Evolutionary conservation across 768 basidiomycete genomes (phyloP).

Genomic region (Lentinula boryana): DNA sequence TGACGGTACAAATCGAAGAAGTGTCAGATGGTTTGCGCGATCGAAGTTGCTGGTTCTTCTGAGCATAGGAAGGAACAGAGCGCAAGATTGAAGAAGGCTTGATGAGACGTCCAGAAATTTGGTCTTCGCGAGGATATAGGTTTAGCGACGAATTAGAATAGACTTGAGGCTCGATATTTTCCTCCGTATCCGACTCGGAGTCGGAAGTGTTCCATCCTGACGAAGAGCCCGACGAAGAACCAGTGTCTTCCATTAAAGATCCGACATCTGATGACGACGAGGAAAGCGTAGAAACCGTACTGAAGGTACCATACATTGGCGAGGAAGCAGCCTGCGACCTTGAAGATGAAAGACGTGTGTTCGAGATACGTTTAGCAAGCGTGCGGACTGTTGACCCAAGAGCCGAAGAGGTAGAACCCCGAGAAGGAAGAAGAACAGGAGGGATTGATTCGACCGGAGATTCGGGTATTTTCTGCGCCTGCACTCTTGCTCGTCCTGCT

Average conservation of each 20-base stretch:
- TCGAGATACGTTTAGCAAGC: conserved; percentile 52
- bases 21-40: conserved; percentile 44
- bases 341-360: conserved; percentile 30
- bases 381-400: conserved; percentile 52
- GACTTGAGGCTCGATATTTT: conserved; percentile 27
- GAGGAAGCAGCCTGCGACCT: conserved; percentile 17
- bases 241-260: conserved; percentile 58
- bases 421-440: conserved; percentile 23
- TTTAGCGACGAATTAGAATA: conserved; percentile 17
- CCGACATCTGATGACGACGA: conserved; percentile 52
- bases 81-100: conserved; percentile 43
- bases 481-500: conserved; percentile 48
- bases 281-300: conserved; percentile 32
- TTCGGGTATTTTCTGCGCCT: conserved; percentile 35
- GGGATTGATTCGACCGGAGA: conserved; percentile 31
- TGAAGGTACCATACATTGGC: conserved; percentile 38
- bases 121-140: background rate
- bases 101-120: conserved; percentile 1
- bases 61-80: conserved; percentile 37
- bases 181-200: conserved; percentile 45
- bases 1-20: conserved; percentile 44
- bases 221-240: conserved; percentile 49
- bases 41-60: conserved; percentile 23
- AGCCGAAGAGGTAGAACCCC: conserved; percentile 22
- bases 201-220: conserved; percentile 47